These are phyloP conservation scores for Tetrahymena borealis DNA, from an alignment of 73 alveolate genomes.

Conservation along the genomic window DNA sequence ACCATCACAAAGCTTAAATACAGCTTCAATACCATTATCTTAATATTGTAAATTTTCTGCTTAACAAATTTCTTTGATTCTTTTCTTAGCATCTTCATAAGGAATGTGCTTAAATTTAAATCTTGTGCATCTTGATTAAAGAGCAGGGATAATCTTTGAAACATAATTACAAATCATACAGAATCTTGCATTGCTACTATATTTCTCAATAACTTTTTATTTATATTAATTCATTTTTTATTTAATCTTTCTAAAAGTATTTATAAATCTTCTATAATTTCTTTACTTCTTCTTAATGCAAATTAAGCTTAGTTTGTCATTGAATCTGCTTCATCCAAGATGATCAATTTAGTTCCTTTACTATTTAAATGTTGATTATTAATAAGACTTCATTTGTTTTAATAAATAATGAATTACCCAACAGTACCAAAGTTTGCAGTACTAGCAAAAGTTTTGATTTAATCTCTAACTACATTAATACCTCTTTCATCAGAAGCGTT, in stretches of 20 bases:
- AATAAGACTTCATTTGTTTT: conserved; percentile 23
- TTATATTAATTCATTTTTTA: neutral
- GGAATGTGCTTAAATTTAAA: conserved; percentile 84
- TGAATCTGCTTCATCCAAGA: conserved; percentile 95
- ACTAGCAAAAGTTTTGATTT: conserved; percentile 81
- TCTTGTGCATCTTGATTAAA: conserved; percentile 93
- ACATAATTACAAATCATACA: conserved; percentile 94
- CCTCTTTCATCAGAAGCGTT: conserved; percentile 97
- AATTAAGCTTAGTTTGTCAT: conserved; percentile 94
- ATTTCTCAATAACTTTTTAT: conserved; percentile 78
- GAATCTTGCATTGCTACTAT: conserved; percentile 88
- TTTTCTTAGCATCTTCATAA: conserved; percentile 44
- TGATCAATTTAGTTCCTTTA: conserved; percentile 78
- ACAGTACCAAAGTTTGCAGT: neutral
- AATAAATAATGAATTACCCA: neutral
- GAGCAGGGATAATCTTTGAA: conserved; percentile 91
- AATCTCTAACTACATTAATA: conserved; percentile 85
- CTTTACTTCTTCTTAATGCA: conserved; percentile 87
- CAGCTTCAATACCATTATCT: conserved; percentile 56
- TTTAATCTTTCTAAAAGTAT: neutral
- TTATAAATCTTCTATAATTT: neutral
- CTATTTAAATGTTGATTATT: conserved; percentile 50
- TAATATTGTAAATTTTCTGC: conserved; percentile 58
- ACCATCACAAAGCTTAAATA: conserved; percentile 80
- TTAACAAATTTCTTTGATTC: conserved; percentile 64